These are phyloP conservation scores for Akanthomyces lecanii DNA, from an alignment of 2,329 filamentous ascomycete genomes.

Conservation along the genomic window DNA sequence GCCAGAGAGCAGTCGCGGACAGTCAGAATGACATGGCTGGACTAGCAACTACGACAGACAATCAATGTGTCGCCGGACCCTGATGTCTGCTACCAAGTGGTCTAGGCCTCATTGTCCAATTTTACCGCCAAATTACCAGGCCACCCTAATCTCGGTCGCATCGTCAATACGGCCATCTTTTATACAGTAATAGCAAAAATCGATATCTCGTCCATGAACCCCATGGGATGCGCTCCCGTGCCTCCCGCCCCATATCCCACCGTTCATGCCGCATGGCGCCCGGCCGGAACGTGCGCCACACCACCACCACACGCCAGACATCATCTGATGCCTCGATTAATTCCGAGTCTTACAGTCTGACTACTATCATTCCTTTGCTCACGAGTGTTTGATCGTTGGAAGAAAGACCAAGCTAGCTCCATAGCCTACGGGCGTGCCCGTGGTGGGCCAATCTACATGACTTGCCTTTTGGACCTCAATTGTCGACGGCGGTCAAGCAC, in stretches of 20 bases:
- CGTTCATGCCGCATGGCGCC: conserved; percentile 14
- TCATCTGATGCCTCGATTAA: background rate
- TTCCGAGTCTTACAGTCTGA: background rate
- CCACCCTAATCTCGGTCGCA: background rate
- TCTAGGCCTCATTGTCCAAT: background rate
- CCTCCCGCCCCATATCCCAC: conserved; percentile 11
- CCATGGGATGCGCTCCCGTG: conserved; percentile 10
- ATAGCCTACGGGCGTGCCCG: background rate
- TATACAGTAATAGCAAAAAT: background rate
- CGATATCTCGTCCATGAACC: background rate
- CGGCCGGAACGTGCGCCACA: conserved; percentile 8
- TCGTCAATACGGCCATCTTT: background rate
- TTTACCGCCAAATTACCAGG: conserved; percentile 1
- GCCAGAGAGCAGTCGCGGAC: background rate
- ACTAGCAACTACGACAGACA: background rate
- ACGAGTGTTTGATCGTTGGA: background rate
- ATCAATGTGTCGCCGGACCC: no score
- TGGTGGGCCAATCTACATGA: background rate
- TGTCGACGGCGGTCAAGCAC: background rate
- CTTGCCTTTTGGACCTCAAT: background rate
- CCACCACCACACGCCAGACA: background rate
- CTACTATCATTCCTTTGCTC: background rate
- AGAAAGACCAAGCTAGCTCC: background rate
- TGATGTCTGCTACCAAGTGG: background rate
- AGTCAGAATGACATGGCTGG: background rate